Evolutionary conservation across 805 yeast genomes (phyloP).

Genomic region (Brettanomyces naardenensis): DNA sequence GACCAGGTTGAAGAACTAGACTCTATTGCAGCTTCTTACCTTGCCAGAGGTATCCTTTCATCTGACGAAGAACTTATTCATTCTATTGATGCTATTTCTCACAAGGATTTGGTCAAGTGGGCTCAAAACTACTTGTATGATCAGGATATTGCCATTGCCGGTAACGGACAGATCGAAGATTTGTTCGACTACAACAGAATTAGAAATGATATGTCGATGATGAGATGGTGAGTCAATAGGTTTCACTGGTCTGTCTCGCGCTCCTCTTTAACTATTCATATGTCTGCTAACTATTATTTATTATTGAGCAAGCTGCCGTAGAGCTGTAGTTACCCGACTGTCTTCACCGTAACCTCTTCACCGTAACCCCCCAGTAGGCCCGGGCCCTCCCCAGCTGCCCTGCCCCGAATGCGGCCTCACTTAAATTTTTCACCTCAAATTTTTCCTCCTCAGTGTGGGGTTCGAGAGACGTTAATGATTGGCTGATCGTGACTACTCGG

Average conservation of each 20-base stretch:
- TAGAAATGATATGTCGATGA: slow-evolving; percentile 84
- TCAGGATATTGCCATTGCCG: slow-evolving; percentile 76
- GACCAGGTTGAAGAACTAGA: slow-evolving; percentile 36
- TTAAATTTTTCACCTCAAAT: too few species aligned
- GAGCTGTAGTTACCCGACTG: too few species aligned
- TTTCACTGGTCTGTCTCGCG: too few species aligned
- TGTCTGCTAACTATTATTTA: too few species aligned
- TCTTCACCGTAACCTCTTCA: too few species aligned
- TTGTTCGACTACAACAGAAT: slow-evolving; percentile 77
- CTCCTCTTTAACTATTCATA: background rate
- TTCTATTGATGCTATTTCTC: slow-evolving; percentile 55
- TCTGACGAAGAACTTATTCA: slow-evolving; percentile 52
- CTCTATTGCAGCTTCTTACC: slow-evolving; percentile 46
- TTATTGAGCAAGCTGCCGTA: too few species aligned
- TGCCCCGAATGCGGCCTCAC: too few species aligned
- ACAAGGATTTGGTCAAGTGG: slow-evolving; percentile 59
- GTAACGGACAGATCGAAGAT: slow-evolving; percentile 81
- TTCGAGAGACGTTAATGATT: too few species aligned
- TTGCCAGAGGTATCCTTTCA: slow-evolving; percentile 54
- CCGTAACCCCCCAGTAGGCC: too few species aligned
- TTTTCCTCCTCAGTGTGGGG: too few species aligned
- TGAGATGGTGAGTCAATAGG: slow-evolving; percentile 69
- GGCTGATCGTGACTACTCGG: too few species aligned
- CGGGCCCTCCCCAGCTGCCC: too few species aligned
- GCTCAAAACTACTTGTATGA: slow-evolving; percentile 74